These are phyloP conservation scores for Myriosclerotinia scirpicola DNA, from an alignment of 2,329 filamentous ascomycete species.

Conservation along the genomic window DNA sequence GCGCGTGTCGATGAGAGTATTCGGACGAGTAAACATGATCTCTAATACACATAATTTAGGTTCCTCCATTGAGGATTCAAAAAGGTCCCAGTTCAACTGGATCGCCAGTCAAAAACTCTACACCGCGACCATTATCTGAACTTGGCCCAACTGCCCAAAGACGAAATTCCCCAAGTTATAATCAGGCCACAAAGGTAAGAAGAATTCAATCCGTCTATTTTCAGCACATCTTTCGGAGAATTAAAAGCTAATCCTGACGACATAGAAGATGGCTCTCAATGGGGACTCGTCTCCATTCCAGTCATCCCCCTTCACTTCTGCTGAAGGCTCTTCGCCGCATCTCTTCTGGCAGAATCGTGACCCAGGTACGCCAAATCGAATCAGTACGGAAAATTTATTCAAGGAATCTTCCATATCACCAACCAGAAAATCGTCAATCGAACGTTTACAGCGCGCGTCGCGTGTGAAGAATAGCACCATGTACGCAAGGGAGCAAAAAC, in stretches of 20 bases:
- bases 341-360: slow-evolving; percentile 85
- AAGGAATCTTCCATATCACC: slow-evolving; percentile 61
- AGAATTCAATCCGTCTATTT: slow-evolving; percentile 32
- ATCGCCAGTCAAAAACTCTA: slow-evolving; percentile 63
- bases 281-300: slow-evolving; percentile 82
- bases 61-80: slow-evolving; percentile 77
- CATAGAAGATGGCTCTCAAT: slow-evolving; percentile 65
- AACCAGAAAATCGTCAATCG: slow-evolving; percentile 83
- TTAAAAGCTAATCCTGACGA: slow-evolving; percentile 34
- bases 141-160: slow-evolving; percentile 82
- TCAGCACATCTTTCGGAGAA: slow-evolving; percentile 32
- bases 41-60: slow-evolving; percentile 46
- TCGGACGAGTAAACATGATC: neutral
- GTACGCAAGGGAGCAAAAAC: slow-evolving; percentile 87
- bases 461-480: slow-evolving; percentile 98
- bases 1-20: neutral
- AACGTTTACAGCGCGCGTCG: slow-evolving; percentile 90
- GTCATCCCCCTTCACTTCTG: slow-evolving; percentile 68
- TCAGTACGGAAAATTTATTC: slow-evolving; percentile 68
- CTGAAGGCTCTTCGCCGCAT: slow-evolving; percentile 69
- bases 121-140: slow-evolving; percentile 79
- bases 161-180: slow-evolving; percentile 91
- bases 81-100: slow-evolving; percentile 58
- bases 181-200: slow-evolving; percentile 70
- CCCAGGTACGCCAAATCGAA: slow-evolving; percentile 64